phyloP scores from a whole-genome alignment of 1,139 yeast genomes.

The Protomyces arabidopsidicola region DNA sequence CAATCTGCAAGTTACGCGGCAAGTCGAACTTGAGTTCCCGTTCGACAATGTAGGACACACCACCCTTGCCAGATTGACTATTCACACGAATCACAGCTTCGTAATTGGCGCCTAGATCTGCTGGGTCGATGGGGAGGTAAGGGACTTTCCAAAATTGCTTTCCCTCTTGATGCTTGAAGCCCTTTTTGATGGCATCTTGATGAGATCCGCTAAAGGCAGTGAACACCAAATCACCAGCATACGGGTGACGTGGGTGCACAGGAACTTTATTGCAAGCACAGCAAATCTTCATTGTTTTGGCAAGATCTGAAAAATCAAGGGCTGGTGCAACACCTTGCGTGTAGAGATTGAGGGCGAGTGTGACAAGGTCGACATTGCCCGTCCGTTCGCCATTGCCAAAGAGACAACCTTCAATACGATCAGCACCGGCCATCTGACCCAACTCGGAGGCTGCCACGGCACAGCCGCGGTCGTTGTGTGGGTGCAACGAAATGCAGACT shows the following conservation, averaged over 20 bases:
- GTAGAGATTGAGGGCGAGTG: constrained; percentile 85
- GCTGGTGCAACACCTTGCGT: constrained; percentile 89
- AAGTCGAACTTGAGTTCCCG: constrained; percentile 83
- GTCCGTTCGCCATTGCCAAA: constrained; percentile 99
- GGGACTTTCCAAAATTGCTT: constrained; percentile 71
- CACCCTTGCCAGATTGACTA: constrained; percentile 97
- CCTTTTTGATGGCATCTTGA: constrained; percentile 97
- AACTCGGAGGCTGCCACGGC: constrained; percentile 97
- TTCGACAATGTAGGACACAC: constrained; percentile 95
- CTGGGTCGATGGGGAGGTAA: constrained; percentile 91
- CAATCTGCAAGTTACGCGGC: constrained; percentile 87
- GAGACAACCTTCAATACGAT: constrained; percentile 94
- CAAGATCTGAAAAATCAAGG: constrained; percentile 80
- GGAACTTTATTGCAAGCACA: constrained; percentile 95
- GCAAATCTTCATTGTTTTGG: constrained; percentile 73
- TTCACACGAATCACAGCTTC: constrained; percentile 97
- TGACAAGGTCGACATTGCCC: constrained; percentile 92
- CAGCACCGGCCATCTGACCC: constrained; percentile 93
- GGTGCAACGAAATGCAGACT: constrained; percentile 83
- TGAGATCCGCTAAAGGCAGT: constrained; percentile 96
- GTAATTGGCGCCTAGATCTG: constrained; percentile 91
- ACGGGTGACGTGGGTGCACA: constrained; percentile 88
- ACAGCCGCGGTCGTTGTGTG: constrained; percentile 96
- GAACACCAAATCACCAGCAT: constrained; percentile 93
- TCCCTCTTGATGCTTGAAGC: constrained; percentile 62